Evolutionary conservation across 2,329 filamentous ascomycete species (phyloP).

Genomic region (Geosmithia morbida): DNA sequence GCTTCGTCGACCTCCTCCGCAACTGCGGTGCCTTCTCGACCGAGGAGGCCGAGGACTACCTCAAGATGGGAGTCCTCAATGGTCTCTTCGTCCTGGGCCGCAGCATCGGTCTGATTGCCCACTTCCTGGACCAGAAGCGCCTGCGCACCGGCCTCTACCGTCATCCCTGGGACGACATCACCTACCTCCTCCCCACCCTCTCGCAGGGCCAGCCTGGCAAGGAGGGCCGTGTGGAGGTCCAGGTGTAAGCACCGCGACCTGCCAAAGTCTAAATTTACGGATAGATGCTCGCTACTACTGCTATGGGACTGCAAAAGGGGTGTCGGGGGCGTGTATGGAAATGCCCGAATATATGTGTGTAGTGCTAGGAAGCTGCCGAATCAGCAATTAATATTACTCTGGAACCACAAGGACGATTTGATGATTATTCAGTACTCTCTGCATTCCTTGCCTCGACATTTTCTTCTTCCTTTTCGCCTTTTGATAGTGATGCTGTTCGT

Average conservation of each 20-base stretch:
- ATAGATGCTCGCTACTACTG: no score
- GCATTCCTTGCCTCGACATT: no score
- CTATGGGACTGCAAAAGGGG: slow-evolving; percentile 9
- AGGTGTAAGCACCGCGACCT: slow-evolving; percentile 41
- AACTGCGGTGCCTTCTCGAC: slow-evolving; percentile 94
- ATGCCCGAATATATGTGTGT: slow-evolving; percentile 16
- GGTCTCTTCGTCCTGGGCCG: slow-evolving; percentile 97
- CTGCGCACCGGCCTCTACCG: slow-evolving; percentile 96
- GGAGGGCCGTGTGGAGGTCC: slow-evolving; percentile 83
- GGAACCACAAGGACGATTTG: background rate
- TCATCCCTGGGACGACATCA: slow-evolving; percentile 98
- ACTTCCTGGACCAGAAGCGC: slow-evolving; percentile 99
- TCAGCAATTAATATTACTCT: slow-evolving; percentile 16
- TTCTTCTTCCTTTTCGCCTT: no score
- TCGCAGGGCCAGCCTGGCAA: slow-evolving; percentile 55
- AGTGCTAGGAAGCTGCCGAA: slow-evolving; percentile 16
- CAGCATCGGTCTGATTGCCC: slow-evolving; percentile 96
- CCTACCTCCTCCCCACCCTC: slow-evolving; percentile 78
- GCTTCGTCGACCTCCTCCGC: slow-evolving; percentile 94
- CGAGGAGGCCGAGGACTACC: slow-evolving; percentile 97
- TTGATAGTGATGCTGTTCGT: no score
- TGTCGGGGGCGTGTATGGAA: slow-evolving; percentile 17
- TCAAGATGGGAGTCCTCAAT: slow-evolving; percentile 98
- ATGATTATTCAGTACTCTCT: background rate
- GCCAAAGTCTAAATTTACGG: no score